Evolutionary conservation across 345 rosid genomes (phyloP).

Genomic region (Populus pruinosa): DNA sequence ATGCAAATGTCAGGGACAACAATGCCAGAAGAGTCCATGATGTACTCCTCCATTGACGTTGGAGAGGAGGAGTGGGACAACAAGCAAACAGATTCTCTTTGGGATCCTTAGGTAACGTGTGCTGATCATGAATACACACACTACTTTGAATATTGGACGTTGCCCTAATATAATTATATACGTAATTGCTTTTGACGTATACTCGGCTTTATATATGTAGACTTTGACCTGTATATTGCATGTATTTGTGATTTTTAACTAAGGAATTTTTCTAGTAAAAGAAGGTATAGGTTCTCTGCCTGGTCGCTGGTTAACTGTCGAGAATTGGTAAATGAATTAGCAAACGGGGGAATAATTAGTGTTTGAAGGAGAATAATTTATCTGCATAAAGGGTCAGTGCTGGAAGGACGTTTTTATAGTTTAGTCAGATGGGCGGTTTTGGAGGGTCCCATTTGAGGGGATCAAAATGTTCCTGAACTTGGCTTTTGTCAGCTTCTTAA

Average conservation of each 20-base stretch:
- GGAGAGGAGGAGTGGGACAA: neutral
- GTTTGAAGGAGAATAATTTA: too few relatives aligned
- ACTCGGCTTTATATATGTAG: too few relatives aligned
- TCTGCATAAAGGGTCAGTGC: neutral
- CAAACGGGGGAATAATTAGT: neutral
- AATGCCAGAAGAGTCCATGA: slow-evolving; percentile 4
- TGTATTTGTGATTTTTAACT: neutral
- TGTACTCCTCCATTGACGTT: neutral
- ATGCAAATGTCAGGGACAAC: slow-evolving; percentile 17
- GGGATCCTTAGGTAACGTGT: slow-evolving; percentile 13
- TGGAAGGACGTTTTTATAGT: neutral
- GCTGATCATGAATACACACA: neutral
- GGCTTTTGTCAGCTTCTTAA: neutral
- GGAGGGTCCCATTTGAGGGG: neutral
- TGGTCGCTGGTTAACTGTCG: neutral
- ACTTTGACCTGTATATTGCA: neutral
- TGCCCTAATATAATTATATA: neutral
- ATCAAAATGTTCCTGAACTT: neutral
- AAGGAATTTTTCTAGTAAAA: neutral
- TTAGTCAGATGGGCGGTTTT: neutral
- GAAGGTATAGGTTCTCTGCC: neutral
- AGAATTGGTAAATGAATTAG: neutral
- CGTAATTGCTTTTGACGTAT: neutral
- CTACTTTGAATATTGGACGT: neutral
- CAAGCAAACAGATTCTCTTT: slow-evolving; percentile 22